Base-by-base conservation (phyloP, 139 green algal genomes). In the Nannochloris sp. region DNA sequence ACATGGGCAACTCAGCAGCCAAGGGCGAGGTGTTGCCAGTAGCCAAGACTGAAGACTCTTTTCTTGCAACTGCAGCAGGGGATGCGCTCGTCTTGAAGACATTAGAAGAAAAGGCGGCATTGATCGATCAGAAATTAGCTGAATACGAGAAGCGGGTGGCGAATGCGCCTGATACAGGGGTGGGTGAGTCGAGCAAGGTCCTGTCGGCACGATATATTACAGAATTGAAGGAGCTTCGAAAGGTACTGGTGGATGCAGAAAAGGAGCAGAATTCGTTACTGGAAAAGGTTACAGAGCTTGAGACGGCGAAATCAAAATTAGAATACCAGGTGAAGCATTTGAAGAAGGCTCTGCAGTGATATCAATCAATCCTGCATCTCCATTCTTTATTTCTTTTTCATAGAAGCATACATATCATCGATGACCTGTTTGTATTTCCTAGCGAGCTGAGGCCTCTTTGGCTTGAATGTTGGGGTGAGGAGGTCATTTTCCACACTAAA, bases 401-500 rank as follows among this genome's bases (percentile, higher is more conserved):
- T 37, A 28, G 55, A 29, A 17, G 55, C 59, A 67, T 91, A 91
- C 77, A 89, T 78, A 4, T 58, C 56, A 48, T 88, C 76, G 5
- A 92, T 59, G 40, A 82, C 53, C 28, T 71, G 58, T 56, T 86
- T 59, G 79, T 80, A 95, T 20, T 71, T 46, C 68, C 85, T 76
- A 56, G 80, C 74, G 69, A 96, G 81, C 70, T 85, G 82, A 2
- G 79, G 72, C 17, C 89, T 79, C 83, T 97, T 97, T 14, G 87
- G 76, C 74, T 94, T 94, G 74, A 94, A 88, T 31, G 80, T 87
- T 29, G 87, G 87, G 26, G 87, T 94, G 62, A 92, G 73, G 25
- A 84, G 56, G n/a, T 74, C 76, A 30, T 83, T 75, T 50, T 84
- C 78, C 9, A 83, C 56, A 20, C 49, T 60, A 51, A 93, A 94